Base-by-base conservation (phyloP, 2,329 filamentous ascomycete species). In the Stagonosporopsis cucurbitacearum region DNA sequence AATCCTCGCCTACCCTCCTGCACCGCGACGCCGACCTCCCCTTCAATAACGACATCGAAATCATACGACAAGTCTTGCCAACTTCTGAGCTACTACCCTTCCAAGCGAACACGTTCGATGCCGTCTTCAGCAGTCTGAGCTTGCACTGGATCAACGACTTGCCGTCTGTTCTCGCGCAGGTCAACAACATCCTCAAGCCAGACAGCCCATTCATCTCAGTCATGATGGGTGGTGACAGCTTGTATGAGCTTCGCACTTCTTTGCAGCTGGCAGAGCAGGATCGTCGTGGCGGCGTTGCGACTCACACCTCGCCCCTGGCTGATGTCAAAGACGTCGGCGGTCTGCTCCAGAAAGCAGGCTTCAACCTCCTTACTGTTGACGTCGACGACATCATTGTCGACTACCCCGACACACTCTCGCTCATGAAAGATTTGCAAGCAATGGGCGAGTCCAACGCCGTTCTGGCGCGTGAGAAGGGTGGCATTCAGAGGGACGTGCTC, bases 91-190 rank as follows among this genome's bases (percentile, higher is more conserved):
- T 85, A 2, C 79, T 97, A 0, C 91, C 92, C 0, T 97, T 88
- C 73, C 85, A 85, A 43, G 79, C 89, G 4, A 84, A 87, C 62
- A 86, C 88, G 3, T 98, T 97, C 74, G 93, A 98, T 73, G 86
- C 96, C 6, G 91, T 97, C 11, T 80, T 99, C 59, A 96, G 91
- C 72, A 96, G 90, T 52, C 79, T 96, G 56, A 93, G 90, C 54
- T 81, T 99, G 73, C 95, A 99, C 77, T 99, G 95, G 95, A 90
- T 97, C 81, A 99, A 99, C 74, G 92, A 99, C 75, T 85, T 99
- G 5, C 95, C 95, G 0, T 90, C 89, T 1, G 81, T 96, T 11
- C 83, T 99, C 2, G 82, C 87, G 1, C 91, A 96, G 71, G 89
- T 97, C 72, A 96, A 96, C 80, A 84, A 85, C 62, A 81, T 96